Evolutionary conservation across 306 rosid species (phyloP), one percentile per base, ranked within the genome.

Genomic region (Alnus rubra): DNA sequence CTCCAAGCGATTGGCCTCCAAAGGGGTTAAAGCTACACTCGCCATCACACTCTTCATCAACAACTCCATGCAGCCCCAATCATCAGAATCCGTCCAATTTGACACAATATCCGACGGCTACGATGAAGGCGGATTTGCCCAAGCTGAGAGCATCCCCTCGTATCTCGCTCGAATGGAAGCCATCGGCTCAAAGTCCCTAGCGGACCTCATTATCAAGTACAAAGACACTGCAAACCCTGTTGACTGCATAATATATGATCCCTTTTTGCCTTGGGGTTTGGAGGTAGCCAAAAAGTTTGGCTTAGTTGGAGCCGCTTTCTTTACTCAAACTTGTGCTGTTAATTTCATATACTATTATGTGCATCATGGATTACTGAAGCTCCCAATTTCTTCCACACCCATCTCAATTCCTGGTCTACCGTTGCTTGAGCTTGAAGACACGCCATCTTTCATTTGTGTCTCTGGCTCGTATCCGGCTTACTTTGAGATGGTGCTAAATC

Each of bases 51-150:
- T 69, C 47, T 92, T 80, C 87, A 86, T 87, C 78, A 58, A 79
- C 80, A 90, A 84, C 30, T 76, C 88, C 71, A 74, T 84, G 82
- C 74, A 84, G 42, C 87, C 82, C n/a, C 67, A 77, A 49, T 55
- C 89, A 15, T 68, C 75, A 0, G 42, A 7, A 8, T 65, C 74
- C 48, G 35, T 89, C 80, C 74, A 86, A 10, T 78, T 89, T 59
- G 97, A 88, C 31, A 76, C 86, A 73, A 89, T 90, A 7, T 92
- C 97, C 2, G 95, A 92, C 31, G 92, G 97, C 9, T 89, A 42
- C 68, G 95, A 92, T 47, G 67, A 85, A 1, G 95, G 81, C 18
- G 97, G 95, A 16, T 92, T 87, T 39, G 30, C 76, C 44, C 78
- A 67, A 44, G 88, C 84, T 15, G 78, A 53, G 0, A 74, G 62